phyloP scores from a whole-genome alignment of 2,329 filamentous ascomycete species.

The Monilinia vaccinii-corymbosi region DNA sequence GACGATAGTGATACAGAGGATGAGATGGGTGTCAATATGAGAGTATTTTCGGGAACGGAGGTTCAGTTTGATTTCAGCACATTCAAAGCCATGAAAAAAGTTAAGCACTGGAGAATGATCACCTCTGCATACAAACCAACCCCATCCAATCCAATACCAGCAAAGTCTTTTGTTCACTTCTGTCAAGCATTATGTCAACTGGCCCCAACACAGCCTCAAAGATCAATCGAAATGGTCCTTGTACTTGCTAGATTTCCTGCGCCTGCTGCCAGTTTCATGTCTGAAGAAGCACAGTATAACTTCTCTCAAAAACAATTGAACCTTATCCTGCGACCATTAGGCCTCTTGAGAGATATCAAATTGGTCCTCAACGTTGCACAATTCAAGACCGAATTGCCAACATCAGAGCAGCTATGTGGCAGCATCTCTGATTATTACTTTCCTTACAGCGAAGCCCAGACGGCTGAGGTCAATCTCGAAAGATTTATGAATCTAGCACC shows the following conservation, averaged over 20 bases:
- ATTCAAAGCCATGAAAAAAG: neutral
- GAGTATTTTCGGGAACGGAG: neutral
- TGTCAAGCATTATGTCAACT: constrained; percentile 1
- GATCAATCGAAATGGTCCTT: constrained; percentile 1
- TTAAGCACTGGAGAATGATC: constrained; percentile 7
- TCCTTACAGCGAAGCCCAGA: neutral
- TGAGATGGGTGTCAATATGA: neutral
- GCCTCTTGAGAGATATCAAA: neutral
- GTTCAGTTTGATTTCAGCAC: neutral
- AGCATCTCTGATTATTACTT: neutral
- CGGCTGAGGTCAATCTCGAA: neutral
- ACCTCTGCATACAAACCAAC: constrained; percentile 1
- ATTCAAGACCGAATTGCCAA: neutral
- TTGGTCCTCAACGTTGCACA: neutral
- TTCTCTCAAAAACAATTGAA: neutral
- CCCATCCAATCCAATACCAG: neutral
- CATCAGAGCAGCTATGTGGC: neutral
- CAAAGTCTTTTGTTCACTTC: constrained; percentile 9
- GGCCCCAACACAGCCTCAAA: neutral
- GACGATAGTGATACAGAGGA: neutral
- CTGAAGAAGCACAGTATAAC: neutral
- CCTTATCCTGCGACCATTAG: neutral
- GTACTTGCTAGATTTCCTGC: neutral
- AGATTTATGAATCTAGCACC: neutral
- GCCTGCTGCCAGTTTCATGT: neutral